A percentile compares a stretch with the other conserved stretches of the same genome.
Evolutionary conservation across 2,329 filamentous ascomycete genomes (phyloP).

Genomic region (Domatiomyces globalis): DNA sequence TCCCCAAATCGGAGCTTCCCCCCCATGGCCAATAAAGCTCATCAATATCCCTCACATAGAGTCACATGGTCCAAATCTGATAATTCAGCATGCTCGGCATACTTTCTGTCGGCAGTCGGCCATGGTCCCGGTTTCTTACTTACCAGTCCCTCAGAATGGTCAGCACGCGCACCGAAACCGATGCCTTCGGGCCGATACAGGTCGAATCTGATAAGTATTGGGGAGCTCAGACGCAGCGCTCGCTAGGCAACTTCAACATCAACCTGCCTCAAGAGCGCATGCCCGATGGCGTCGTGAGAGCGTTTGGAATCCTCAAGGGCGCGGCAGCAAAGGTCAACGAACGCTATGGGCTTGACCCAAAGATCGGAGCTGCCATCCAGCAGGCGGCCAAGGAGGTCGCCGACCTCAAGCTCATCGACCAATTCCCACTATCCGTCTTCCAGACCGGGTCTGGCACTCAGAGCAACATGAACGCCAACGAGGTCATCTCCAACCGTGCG

Average conservation of each 20-base stretch:
- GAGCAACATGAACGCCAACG: slow-evolving; percentile 99
- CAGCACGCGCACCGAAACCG: slow-evolving; percentile 67
- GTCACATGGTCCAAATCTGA: not conserved
- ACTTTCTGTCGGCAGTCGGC: not conserved
- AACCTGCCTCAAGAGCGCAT: slow-evolving; percentile 98
- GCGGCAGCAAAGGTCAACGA: slow-evolving; percentile 93
- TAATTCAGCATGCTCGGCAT: not conserved
- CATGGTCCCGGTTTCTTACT: not conserved
- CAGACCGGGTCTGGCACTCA: slow-evolving; percentile 97
- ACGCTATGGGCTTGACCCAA: slow-evolving; percentile 81
- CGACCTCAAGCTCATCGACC: slow-evolving; percentile 81
- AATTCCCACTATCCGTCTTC: slow-evolving; percentile 98
- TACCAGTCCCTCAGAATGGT: slow-evolving; percentile 2
- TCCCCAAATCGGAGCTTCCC: not conserved
- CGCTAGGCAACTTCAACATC: slow-evolving; percentile 95
- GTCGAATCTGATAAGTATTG: slow-evolving; percentile 74
- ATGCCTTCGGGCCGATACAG: slow-evolving; percentile 94
- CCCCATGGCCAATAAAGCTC: not conserved
- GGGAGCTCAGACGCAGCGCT: slow-evolving; percentile 48
- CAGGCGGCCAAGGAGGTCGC: slow-evolving; percentile 89
- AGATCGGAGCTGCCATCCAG: slow-evolving; percentile 83
- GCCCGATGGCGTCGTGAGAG: slow-evolving; percentile 80
- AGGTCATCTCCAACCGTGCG: slow-evolving; percentile 97
- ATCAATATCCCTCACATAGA: not conserved
- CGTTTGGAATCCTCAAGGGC: slow-evolving; percentile 94